phyloP scores from a whole-genome alignment of 106 monocot species.

The Platanthera zijinensis region DNA sequence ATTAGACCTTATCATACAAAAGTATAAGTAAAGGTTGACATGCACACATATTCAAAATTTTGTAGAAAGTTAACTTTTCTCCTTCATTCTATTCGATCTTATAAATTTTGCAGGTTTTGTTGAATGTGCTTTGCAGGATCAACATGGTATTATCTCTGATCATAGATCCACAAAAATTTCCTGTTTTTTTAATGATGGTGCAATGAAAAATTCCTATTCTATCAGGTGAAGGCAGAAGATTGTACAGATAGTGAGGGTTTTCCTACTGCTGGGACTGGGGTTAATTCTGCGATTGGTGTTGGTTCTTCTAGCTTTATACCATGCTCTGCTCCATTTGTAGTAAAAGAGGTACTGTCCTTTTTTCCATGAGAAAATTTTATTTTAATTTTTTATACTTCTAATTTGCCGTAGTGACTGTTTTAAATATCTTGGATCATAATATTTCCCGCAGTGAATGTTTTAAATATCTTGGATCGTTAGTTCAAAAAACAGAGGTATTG shows the following conservation, averaged over 20 bases:
- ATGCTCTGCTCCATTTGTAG: too few species aligned
- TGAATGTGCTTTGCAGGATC: neutral
- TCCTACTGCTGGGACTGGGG: slow-evolving; percentile 1
- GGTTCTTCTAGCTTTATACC: neutral
- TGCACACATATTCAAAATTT: neutral
- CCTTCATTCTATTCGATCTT: neutral
- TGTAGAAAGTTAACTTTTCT: neutral
- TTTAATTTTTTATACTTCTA: too few species aligned
- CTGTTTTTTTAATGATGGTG: neutral
- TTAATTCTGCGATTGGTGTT: neutral
- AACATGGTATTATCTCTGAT: slow-evolving; percentile 4
- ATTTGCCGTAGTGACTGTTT: too few species aligned
- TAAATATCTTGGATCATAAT: too few species aligned
- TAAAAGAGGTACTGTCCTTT: too few species aligned
- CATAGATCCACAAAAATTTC: neutral
- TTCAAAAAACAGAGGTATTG: too few species aligned
- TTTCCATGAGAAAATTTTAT: too few species aligned
- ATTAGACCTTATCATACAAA: neutral
- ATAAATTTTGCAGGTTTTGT: slow-evolving; percentile 1
- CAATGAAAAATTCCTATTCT: neutral
- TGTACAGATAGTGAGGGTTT: neutral
- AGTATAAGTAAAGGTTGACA: neutral
- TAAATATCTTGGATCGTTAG: too few species aligned
- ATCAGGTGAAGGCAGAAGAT: slow-evolving; percentile 22
- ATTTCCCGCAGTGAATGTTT: too few species aligned